These are phyloP conservation scores for Lasiodiplodia sp. DNA, from an alignment of 2,329 filamentous ascomycete genomes.

Conservation along the genomic window DNA sequence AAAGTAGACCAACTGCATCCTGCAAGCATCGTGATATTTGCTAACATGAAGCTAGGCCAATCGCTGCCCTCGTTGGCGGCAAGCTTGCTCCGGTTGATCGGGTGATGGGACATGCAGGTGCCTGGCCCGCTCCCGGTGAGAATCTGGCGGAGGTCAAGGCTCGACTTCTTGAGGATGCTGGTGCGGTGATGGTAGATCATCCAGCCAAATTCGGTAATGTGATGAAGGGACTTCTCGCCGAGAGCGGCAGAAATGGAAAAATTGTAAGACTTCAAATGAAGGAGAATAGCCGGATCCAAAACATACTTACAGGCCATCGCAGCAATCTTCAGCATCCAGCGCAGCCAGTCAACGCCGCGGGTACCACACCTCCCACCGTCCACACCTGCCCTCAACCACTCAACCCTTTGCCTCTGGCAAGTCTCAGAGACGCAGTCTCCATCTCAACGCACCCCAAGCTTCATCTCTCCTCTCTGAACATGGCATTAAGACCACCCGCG, in stretches of 20 bases:
- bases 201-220: constrained; percentile 76
- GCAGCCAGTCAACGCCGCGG: constrained; percentile 58
- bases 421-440: constrained; percentile 60
- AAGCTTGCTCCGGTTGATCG: constrained; percentile 67
- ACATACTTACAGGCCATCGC: not conserved
- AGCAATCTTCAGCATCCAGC: constrained; percentile 41
- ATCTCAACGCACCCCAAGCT: constrained; percentile 62
- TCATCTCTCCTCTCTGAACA: constrained; percentile 63
- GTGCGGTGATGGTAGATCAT: constrained; percentile 75
- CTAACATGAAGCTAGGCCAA: constrained; percentile 61
- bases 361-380: constrained; percentile 48
- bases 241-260: constrained; percentile 50
- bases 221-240: constrained; percentile 67
- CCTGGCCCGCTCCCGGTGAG: constrained; percentile 73
- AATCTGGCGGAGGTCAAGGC: constrained; percentile 71
- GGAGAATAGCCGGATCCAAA: not conserved
- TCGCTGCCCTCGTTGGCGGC: constrained; percentile 75
- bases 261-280: constrained; percentile 40
- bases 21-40: not conserved
- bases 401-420: constrained; percentile 7
- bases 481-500: constrained; percentile 56
- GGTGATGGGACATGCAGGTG: constrained; percentile 82
- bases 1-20: constrained; percentile 61
- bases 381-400: not conserved
- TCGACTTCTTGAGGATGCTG: constrained; percentile 68